phyloP scores from a whole-genome alignment of 805 yeast genomes.

The Blastobotrys peoriensis region DNA sequence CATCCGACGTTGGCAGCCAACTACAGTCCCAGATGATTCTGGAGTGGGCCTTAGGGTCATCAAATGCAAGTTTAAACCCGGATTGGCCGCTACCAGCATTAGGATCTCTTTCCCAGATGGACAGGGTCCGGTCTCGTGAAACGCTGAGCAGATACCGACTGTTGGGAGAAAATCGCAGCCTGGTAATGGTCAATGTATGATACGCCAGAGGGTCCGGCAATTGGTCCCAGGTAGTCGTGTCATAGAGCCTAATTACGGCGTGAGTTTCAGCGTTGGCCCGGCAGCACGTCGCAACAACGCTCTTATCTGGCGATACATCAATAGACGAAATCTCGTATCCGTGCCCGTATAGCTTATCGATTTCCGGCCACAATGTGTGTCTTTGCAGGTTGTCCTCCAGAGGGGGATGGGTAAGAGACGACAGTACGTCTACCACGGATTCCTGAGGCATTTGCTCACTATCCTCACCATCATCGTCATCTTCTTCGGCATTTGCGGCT shows the following conservation, averaged over 20 bases:
- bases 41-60: constrained; percentile 70
- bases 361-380: constrained; percentile 90
- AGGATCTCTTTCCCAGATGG: constrained; percentile 54
- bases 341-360: constrained; percentile 93
- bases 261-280: constrained; percentile 77
- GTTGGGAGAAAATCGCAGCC: constrained; percentile 68
- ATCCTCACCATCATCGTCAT: constrained; percentile 33
- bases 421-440: constrained; percentile 17
- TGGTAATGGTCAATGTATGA: constrained; percentile 81
- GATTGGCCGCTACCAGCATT: constrained; percentile 28
- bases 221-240: constrained; percentile 55
- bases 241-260: constrained; percentile 77
- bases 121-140: constrained; percentile 82
- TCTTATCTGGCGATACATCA: constrained; percentile 59
- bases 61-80: constrained; percentile 34
- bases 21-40: constrained; percentile 94
- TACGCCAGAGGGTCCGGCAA: constrained; percentile 52
- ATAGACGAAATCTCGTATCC: constrained; percentile 88
- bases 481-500: constrained; percentile 38
- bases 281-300: constrained; percentile 82
- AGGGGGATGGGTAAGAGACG: constrained; percentile 55
- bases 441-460: constrained; percentile 23
- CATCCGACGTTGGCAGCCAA: constrained; percentile 55
- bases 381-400: constrained; percentile 87
- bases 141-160: constrained; percentile 64